These are phyloP conservation scores for Paraphysoderma sedebokerense DNA, from an alignment of 371 early-diverging fungal genomes.

Conservation along the genomic window DNA sequence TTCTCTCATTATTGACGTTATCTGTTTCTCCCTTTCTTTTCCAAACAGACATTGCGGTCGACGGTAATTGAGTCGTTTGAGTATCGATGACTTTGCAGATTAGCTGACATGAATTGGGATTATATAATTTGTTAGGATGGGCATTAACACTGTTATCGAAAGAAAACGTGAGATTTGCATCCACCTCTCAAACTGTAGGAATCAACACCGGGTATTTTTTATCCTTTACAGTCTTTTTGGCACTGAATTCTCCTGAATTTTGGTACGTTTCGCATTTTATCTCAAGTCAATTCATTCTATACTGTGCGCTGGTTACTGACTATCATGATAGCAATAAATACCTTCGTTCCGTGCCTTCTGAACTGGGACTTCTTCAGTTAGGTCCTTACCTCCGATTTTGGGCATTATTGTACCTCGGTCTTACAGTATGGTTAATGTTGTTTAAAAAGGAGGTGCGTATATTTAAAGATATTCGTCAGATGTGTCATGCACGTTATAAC, in stretches of 20 bases:
- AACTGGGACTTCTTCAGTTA: slow-evolving; percentile 54
- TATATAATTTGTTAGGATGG: slow-evolving; percentile 41
- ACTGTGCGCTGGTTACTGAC: not conserved
- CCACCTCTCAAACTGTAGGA: slow-evolving; percentile 91
- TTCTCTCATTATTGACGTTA: not conserved
- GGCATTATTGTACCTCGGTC: slow-evolving; percentile 66
- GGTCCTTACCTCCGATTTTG: slow-evolving; percentile 82
- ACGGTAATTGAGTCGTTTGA: slow-evolving; percentile 33
- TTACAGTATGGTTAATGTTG: slow-evolving; percentile 64
- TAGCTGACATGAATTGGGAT: slow-evolving; percentile 1
- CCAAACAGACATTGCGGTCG: slow-evolving; percentile 79
- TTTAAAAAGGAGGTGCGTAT: slow-evolving; percentile 47
- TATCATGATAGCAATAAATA: slow-evolving; percentile 58
- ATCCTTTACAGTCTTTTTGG: slow-evolving; percentile 90
- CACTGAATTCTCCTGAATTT: slow-evolving; percentile 83
- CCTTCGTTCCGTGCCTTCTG: slow-evolving; percentile 45
- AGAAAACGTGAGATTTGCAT: slow-evolving; percentile 74
- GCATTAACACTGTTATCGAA: slow-evolving; percentile 78
- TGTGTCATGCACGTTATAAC: too few species aligned
- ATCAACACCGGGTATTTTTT: slow-evolving; percentile 88
- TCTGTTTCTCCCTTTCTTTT: not conserved
- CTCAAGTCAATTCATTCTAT: not conserved
- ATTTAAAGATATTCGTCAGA: not conserved
- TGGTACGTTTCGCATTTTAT: slow-evolving; percentile 10
- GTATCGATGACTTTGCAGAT: too few species aligned